Percentiles rank a stretch among this genome's conserved stretches.
These are phyloP conservation scores for Leucosporidium yakuticum DNA, from an alignment of 768 basidiomycete genomes.

Conservation along the genomic window DNA sequence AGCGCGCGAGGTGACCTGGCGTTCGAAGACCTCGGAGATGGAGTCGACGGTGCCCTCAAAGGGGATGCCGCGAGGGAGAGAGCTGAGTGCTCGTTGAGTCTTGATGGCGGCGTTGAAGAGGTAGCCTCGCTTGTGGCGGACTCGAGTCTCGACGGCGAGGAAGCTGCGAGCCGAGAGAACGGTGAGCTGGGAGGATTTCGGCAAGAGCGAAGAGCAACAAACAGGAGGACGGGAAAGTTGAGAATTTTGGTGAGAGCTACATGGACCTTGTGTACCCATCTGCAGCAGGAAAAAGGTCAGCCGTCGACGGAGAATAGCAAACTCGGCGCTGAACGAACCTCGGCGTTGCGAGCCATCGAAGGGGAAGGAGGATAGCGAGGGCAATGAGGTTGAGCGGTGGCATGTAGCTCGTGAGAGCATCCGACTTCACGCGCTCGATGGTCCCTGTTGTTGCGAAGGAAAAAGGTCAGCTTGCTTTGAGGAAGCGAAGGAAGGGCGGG, in stretches of 20 bases:
- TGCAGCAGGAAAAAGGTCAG: not conserved
- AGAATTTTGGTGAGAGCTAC: slow-evolving; percentile 9
- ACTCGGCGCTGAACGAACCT: slow-evolving; percentile 47
- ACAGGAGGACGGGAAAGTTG: slow-evolving; percentile 24
- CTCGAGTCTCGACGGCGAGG: slow-evolving; percentile 18
- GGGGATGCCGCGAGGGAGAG: not conserved
- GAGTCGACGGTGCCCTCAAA: slow-evolving; percentile 11
- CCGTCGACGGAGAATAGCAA: not conserved
- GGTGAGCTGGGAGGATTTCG: slow-evolving; percentile 20
- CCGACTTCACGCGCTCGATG: slow-evolving; percentile 67
- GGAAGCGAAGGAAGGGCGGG: no score
- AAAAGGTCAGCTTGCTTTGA: not conserved
- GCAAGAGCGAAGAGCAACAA: not conserved
- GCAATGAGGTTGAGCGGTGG: slow-evolving; percentile 88
- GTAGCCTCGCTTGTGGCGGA: not conserved
- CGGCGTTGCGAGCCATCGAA: slow-evolving; percentile 72
- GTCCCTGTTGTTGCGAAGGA: slow-evolving; percentile 46
- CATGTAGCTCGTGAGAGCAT: slow-evolving; percentile 48
- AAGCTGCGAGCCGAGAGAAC: slow-evolving; percentile 10
- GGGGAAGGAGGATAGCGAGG: slow-evolving; percentile 75
- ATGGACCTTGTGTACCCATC: not conserved
- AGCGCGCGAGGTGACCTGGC: not conserved
- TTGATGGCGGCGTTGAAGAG: not conserved
- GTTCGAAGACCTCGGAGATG: slow-evolving; percentile 9
- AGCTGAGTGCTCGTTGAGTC: not conserved